These are phyloP conservation scores for Moricandia arvensis DNA, from an alignment of 345 rosid species.

Conservation along the genomic window DNA sequence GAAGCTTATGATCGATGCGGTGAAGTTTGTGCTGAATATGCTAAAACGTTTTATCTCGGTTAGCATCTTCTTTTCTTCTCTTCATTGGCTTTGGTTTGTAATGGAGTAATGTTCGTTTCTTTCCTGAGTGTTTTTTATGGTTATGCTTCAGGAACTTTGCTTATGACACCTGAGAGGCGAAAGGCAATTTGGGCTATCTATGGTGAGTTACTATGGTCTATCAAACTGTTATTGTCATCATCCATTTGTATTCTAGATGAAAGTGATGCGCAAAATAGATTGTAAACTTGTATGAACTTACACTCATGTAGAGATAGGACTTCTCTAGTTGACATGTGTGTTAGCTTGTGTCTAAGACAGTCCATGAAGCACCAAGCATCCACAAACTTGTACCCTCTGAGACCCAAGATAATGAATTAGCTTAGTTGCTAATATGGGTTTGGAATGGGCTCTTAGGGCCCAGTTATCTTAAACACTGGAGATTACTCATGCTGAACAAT, in stretches of 20 bases:
- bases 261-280: not conserved
- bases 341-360: no score
- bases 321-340: not conserved
- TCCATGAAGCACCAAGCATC: no score
- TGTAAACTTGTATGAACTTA: no score
- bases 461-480: not conserved
- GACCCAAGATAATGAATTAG: conserved; percentile 7
- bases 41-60: conserved; percentile 82
- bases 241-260: not conserved
- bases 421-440: not conserved
- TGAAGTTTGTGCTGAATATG: conserved; percentile 83
- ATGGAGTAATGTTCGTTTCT: not conserved
- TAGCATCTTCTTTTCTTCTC: conserved; percentile 12
- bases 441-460: conserved; percentile 27
- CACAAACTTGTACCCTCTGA: not conserved
- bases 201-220: conserved; percentile 41
- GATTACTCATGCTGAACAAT: not conserved
- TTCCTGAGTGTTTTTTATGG: not conserved
- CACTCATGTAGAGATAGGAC: not conserved
- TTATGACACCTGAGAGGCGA: conserved; percentile 69
- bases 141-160: conserved; percentile 56
- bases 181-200: conserved; percentile 80
- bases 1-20: conserved; percentile 83
- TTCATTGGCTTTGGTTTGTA: not conserved
- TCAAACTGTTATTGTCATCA: not conserved